Percentiles rank a stretch among this genome's conserved stretches.
phyloP scores from a whole-genome alignment of 306 rosid genomes.

The Pyrus pyrifolia region DNA sequence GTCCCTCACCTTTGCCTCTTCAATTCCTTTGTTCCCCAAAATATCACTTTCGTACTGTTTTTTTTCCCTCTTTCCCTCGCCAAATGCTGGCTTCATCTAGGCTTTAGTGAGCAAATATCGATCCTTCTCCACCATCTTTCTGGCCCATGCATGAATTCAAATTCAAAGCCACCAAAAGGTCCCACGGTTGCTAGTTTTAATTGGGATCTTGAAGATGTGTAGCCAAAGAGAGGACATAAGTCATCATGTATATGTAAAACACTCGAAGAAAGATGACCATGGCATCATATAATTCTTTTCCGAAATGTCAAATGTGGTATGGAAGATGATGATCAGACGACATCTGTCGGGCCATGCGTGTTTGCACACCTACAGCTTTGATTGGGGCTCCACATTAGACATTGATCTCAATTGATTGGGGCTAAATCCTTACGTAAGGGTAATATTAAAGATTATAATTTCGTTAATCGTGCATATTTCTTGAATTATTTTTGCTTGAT shows the following conservation, averaged over 20 bases:
- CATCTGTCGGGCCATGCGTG: slow-evolving; percentile 24
- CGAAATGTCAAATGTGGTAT: slow-evolving; percentile 22
- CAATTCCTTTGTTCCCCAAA: not conserved
- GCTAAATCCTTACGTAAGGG: not conserved
- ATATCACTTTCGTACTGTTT: not conserved
- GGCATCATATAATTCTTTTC: not conserved
- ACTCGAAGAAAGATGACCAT: slow-evolving; percentile 18
- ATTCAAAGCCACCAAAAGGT: not conserved
- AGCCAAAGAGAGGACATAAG: slow-evolving; percentile 14
- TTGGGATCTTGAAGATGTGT: slow-evolving; percentile 22
- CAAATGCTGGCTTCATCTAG: not conserved
- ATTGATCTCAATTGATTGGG: not conserved
- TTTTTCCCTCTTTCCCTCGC: not conserved
- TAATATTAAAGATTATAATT: not conserved
- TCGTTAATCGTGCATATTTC: not conserved
- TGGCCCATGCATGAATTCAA: not conserved
- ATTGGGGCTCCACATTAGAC: slow-evolving; percentile 12
- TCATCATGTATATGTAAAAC: not conserved
- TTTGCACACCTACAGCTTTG: not conserved
- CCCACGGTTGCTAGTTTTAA: not conserved
- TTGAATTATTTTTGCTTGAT: not conserved
- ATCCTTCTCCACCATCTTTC: not conserved
- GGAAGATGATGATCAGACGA: not conserved
- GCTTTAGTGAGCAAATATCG: not conserved
- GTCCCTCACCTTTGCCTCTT: not conserved